phyloP scores from a whole-genome alignment of 2,329 filamentous ascomycete species.

The Colletotrichum sp. region DNA sequence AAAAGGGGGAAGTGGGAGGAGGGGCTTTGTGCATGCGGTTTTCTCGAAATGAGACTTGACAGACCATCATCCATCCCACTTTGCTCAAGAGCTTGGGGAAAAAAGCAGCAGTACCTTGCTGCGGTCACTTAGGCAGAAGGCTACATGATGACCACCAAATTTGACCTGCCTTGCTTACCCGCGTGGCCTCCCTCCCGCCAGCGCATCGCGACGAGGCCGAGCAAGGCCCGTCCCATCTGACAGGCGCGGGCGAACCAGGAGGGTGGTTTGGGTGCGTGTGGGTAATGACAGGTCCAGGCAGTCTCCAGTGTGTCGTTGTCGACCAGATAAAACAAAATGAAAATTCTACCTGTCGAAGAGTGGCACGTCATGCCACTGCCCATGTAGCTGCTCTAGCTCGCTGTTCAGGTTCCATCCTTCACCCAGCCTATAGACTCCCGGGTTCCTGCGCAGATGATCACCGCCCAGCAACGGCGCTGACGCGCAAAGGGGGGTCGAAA shows the following conservation, averaged over 20 bases:
- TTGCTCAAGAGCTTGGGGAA: neutral
- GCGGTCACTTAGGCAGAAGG: neutral
- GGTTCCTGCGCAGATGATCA: slow-evolving; percentile 37
- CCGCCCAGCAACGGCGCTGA: slow-evolving; percentile 5
- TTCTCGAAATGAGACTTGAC: neutral
- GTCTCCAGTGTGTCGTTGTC: neutral
- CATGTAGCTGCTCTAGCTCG: neutral
- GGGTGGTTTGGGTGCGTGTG: neutral
- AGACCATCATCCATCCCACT: neutral
- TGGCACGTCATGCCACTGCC: slow-evolving; percentile 8
- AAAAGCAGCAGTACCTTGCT: neutral
- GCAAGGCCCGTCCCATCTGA: slow-evolving; percentile 19
- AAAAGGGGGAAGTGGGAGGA: neutral
- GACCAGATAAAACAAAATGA: neutral
- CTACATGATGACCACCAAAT: neutral
- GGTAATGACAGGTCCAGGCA: neutral
- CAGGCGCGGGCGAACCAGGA: slow-evolving; percentile 1
- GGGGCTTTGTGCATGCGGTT: neutral
- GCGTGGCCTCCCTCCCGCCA: slow-evolving; percentile 3
- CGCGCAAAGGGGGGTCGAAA: neutral
- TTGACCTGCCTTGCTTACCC: neutral
- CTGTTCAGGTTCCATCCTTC: neutral
- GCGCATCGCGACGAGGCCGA: slow-evolving; percentile 16
- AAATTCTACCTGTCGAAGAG: neutral
- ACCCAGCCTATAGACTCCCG: slow-evolving; percentile 19